phyloP scores from a whole-genome alignment of 2,329 filamentous ascomycete genomes.

The Trichoderma afroharzianum region DNA sequence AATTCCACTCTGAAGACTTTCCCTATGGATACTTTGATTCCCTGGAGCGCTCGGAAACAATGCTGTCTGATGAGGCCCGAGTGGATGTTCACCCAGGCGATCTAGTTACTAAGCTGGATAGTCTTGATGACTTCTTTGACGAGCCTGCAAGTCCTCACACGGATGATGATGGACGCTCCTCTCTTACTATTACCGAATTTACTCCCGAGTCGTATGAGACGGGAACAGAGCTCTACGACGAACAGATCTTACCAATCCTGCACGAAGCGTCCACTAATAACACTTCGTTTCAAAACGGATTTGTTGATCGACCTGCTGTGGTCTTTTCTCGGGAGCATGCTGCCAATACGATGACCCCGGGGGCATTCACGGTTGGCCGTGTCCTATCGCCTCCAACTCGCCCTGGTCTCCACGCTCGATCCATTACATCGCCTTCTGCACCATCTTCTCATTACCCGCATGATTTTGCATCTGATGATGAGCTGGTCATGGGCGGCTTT shows the following conservation, averaged over 20 bases:
- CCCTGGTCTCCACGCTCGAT: slow-evolving; percentile 73
- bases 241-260: slow-evolving; percentile 85
- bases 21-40: slow-evolving; percentile 74
- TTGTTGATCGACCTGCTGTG: slow-evolving; percentile 67
- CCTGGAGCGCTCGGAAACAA: slow-evolving; percentile 75
- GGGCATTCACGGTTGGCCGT: slow-evolving; percentile 48
- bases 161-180: slow-evolving; percentile 57
- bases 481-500: slow-evolving; percentile 67
- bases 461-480: slow-evolving; percentile 72
- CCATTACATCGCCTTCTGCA: slow-evolving; percentile 75
- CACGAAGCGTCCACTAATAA: slow-evolving; percentile 79
- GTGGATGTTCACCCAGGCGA: slow-evolving; percentile 69
- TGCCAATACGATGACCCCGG: slow-evolving; percentile 60
- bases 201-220: slow-evolving; percentile 65
- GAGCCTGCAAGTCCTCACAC: slow-evolving; percentile 59
- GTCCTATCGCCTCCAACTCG: slow-evolving; percentile 42
- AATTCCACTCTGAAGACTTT: slow-evolving; percentile 89
- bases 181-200: slow-evolving; percentile 62
- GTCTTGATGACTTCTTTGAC: slow-evolving; percentile 78
- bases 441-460: slow-evolving; percentile 48
- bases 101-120: slow-evolving; percentile 74
- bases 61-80: slow-evolving; percentile 81
- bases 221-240: slow-evolving; percentile 77
- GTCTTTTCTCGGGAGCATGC: slow-evolving; percentile 57
- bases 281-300: slow-evolving; percentile 82